phyloP scores from a whole-genome alignment of 2,329 filamentous ascomycete species.

The Thelonectria rubi region DNA sequence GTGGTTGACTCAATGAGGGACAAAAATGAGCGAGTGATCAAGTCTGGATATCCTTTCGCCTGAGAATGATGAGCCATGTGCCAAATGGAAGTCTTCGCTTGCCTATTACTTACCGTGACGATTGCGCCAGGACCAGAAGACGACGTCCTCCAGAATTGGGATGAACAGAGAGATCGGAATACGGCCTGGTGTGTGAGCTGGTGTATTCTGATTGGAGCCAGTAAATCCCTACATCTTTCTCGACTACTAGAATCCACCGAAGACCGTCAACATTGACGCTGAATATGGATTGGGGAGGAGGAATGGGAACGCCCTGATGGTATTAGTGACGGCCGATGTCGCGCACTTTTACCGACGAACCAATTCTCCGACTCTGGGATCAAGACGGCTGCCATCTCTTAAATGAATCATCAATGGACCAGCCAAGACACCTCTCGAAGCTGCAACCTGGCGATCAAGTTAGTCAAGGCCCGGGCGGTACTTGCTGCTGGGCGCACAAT shows the following conservation, averaged over 20 bases:
- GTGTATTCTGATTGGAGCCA: background rate
- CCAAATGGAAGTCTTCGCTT: rapidly evolving
- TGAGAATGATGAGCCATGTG: slow-evolving; percentile 45
- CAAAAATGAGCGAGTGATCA: slow-evolving; percentile 74
- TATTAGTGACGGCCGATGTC: slow-evolving; percentile 12
- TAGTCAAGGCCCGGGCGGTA: background rate
- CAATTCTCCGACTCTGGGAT: slow-evolving; percentile 43
- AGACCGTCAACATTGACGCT: slow-evolving; percentile 58
- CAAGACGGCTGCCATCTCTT: slow-evolving; percentile 53
- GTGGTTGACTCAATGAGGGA: slow-evolving; percentile 57
- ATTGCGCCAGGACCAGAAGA: slow-evolving; percentile 67
- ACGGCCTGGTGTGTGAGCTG: slow-evolving; percentile 65
- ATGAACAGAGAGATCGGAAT: slow-evolving; percentile 72
- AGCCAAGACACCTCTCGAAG: slow-evolving; percentile 75
- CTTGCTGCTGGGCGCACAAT: slow-evolving; percentile 62
- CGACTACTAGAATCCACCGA: slow-evolving; percentile 76
- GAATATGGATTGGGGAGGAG: slow-evolving; percentile 59
- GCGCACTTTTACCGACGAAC: slow-evolving; percentile 31
- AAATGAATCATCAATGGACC: slow-evolving; percentile 64
- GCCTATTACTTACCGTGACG: slow-evolving; percentile 67
- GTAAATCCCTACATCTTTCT: slow-evolving; percentile 74
- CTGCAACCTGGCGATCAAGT: slow-evolving; percentile 65
- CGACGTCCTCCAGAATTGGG: slow-evolving; percentile 62
- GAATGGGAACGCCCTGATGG: slow-evolving; percentile 68
- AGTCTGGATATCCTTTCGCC: slow-evolving; percentile 85